A percentile compares a stretch with the other conserved stretches of the same genome.
Conservation (phyloP, 495 filamentous ascomycete genomes). For the Aspergillus panamensis region DNA sequence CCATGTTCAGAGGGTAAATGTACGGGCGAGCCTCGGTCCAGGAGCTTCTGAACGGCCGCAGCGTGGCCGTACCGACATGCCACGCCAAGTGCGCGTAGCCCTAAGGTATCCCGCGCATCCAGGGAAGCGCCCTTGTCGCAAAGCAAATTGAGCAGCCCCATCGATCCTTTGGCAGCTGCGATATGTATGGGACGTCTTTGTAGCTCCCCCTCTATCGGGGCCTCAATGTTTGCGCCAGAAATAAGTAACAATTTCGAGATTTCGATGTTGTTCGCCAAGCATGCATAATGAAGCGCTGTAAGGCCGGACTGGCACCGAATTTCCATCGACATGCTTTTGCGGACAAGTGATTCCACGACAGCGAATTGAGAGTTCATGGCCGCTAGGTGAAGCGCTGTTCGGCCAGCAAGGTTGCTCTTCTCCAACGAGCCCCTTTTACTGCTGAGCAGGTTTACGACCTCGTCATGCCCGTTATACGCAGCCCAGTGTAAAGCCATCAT, state of each 20-base stretch:
- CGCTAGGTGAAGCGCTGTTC: conserved; percentile 43
- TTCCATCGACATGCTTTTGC: conserved; percentile 27
- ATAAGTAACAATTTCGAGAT: conserved; percentile 39
- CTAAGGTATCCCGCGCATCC: conserved; percentile 36
- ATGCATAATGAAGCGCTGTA: conserved; percentile 47
- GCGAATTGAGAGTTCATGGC: conserved; percentile 39
- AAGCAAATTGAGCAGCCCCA: conserved; percentile 34
- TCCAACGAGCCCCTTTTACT: conserved; percentile 29
- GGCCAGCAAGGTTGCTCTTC: conserved; percentile 29
- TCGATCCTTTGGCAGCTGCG: conserved; percentile 31
- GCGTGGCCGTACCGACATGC: conserved; percentile 37
- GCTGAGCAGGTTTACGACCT: conserved; percentile 36
- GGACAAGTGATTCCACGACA: conserved; percentile 38
- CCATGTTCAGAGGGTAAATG: conserved; percentile 25
- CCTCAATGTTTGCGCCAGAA: conserved; percentile 40
- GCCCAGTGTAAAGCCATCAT: conserved; percentile 50
- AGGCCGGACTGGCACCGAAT: conserved; percentile 30
- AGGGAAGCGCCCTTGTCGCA: conserved; percentile 38
- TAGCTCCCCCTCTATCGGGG: conserved; percentile 25
- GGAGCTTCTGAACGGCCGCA: conserved; percentile 34
- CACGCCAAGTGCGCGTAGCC: conserved; percentile 38
- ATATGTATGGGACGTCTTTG: conserved; percentile 40
- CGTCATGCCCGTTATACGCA: conserved; percentile 40
- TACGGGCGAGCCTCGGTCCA: conserved; percentile 38
- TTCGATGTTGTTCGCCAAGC: conserved; percentile 31